Conservation (phyloP, 1,139 yeast species). For the Pichia sp. region DNA sequence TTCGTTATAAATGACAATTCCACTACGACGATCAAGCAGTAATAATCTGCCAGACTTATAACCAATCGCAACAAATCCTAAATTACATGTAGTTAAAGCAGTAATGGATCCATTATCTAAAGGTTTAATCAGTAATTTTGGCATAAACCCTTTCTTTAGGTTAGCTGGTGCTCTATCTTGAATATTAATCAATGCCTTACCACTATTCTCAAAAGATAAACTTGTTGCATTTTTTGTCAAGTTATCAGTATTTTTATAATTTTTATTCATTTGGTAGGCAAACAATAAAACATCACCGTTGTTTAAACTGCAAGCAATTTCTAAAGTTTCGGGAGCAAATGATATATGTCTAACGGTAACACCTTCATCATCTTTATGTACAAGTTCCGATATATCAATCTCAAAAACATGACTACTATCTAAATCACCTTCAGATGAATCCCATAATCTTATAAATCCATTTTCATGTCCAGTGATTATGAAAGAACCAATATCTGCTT, state of each 20-base stretch:
- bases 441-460: constrained; percentile 76
- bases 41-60: constrained; percentile 69
- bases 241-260: constrained; percentile 26
- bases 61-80: constrained; percentile 84
- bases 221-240: constrained; percentile 26
- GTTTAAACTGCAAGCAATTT: constrained; percentile 61
- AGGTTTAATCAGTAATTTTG: constrained; percentile 49
- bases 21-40: constrained; percentile 81
- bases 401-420: constrained; percentile 58
- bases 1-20: constrained; percentile 62
- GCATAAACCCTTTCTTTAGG: constrained; percentile 63
- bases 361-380: constrained; percentile 35
- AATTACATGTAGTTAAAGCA: constrained; percentile 59
- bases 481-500: constrained; percentile 46
- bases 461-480: constrained; percentile 72
- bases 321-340: constrained; percentile 73
- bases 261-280: constrained; percentile 50
- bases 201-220: constrained; percentile 31
- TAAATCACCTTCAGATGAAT: constrained; percentile 71
- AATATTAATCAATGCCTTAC: constrained; percentile 32
- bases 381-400: constrained; percentile 43
- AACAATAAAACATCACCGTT: constrained; percentile 74
- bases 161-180: constrained; percentile 37
- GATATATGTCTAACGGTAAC: constrained; percentile 55
- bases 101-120: constrained; percentile 46